Conservation (phyloP, 495 filamentous ascomycete species). For the Neurospora sp. region DNA sequence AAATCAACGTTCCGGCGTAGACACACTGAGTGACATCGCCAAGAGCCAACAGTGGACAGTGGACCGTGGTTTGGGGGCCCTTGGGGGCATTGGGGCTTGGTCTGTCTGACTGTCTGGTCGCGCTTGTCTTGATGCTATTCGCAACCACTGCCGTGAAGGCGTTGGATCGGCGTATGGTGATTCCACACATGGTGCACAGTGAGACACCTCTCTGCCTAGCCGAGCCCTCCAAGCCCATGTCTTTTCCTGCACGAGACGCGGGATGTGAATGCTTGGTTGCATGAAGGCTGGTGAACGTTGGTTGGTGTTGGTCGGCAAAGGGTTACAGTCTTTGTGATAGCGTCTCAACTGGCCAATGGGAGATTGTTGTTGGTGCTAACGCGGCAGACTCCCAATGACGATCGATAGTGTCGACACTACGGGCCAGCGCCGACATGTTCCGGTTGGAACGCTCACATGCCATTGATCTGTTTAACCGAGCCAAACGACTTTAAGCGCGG, state of each 20-base stretch:
- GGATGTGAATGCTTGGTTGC: neutral
- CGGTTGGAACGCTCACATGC: neutral
- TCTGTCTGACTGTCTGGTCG: neutral
- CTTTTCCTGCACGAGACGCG: neutral
- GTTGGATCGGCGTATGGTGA: neutral
- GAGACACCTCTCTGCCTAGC: neutral
- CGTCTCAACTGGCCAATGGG: neutral
- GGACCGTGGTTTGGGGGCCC: neutral
- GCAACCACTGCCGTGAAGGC: neutral
- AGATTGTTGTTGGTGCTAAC: neutral
- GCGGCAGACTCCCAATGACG: neutral
- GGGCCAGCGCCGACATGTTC: neutral
- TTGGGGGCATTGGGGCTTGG: neutral
- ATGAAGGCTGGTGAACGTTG: neutral
- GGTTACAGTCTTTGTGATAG: neutral
- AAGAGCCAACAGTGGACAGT: neutral
- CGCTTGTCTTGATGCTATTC: neutral
- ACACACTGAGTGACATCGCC: neutral
- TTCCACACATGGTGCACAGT: neutral
- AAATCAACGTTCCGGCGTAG: neutral
- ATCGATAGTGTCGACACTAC: neutral
- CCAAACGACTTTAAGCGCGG: neutral
- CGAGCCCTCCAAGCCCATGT: neutral
- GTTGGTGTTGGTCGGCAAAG: neutral
- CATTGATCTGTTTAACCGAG: neutral